Conservation (phyloP, 176 grass and related monocot species). For the Triticum urartu region DNA sequence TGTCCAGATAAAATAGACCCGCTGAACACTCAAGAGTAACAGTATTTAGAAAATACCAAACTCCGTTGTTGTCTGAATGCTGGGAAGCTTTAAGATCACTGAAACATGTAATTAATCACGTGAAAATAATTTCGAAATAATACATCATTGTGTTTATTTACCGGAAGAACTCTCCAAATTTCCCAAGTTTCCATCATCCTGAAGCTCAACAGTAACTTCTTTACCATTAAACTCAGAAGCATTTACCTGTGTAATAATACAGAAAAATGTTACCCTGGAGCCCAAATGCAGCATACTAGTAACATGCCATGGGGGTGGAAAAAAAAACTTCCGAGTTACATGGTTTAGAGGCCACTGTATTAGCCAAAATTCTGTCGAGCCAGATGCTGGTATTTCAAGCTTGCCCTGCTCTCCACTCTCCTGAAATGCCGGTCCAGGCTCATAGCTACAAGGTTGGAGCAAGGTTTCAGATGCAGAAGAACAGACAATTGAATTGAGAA, state of each 20-base stretch:
- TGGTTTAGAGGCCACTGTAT: constrained; percentile 81
- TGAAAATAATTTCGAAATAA: not conserved
- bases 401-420: constrained; percentile 33
- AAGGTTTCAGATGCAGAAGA: constrained; percentile 27
- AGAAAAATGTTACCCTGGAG: not conserved
- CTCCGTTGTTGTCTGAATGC: not conserved
- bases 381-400: constrained; percentile 48
- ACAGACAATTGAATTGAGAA: not conserved
- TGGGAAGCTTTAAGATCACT: constrained; percentile 8
- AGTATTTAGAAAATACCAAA: not conserved
- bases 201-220: constrained; percentile 62
- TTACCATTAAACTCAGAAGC: constrained; percentile 58
- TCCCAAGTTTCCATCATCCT: constrained; percentile 50
- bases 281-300: constrained; percentile 6
- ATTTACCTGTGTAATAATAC: constrained; percentile 46
- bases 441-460: constrained; percentile 47
- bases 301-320: not conserved
- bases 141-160: constrained; percentile 18
- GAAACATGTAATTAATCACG: not conserved
- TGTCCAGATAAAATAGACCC: not conserved
- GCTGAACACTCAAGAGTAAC: not conserved
- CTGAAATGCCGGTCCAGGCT: constrained; percentile 47
- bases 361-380: constrained; percentile 77
- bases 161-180: constrained; percentile 63
- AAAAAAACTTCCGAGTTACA: constrained; percentile 6